Evolutionary conservation across 2,329 filamentous ascomycete species (phyloP).

Genomic region (Cladobotryum protrusum): DNA sequence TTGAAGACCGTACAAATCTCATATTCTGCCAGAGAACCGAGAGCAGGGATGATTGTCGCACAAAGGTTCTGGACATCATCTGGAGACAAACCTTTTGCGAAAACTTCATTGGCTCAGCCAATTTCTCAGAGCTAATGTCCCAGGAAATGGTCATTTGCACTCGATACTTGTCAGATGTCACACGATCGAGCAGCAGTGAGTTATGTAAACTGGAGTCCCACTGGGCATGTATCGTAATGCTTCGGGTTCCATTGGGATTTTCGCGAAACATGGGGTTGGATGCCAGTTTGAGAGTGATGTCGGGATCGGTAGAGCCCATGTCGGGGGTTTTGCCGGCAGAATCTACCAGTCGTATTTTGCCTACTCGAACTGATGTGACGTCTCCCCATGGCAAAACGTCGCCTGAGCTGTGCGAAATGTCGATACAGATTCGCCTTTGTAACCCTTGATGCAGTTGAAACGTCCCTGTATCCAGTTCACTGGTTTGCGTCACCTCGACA

Average conservation of each 20-base stretch:
- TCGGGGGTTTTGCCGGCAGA: conserved; percentile 79
- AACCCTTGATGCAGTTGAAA: conserved; percentile 95
- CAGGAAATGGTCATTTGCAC: conserved; percentile 83
- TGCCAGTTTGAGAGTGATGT: conserved; percentile 71
- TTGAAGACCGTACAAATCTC: conserved; percentile 79
- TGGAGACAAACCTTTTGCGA: conserved; percentile 74
- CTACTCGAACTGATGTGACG: conserved; percentile 68
- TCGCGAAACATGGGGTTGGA: conserved; percentile 72
- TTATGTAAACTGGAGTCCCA: conserved; percentile 95
- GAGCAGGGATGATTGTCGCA: conserved; percentile 81
- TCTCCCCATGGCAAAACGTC: conserved; percentile 86
- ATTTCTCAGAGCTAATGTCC: conserved; percentile 76
- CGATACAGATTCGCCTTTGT: conserved; percentile 80
- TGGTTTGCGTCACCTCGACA: conserved; percentile 85
- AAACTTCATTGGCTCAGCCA: conserved; percentile 86
- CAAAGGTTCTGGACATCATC: conserved; percentile 75
- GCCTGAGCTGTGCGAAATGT: conserved; percentile 85
- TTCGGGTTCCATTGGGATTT: conserved; percentile 85
- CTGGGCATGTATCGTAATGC: conserved; percentile 79
- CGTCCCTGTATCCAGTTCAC: conserved; percentile 76
- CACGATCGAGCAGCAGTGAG: conserved; percentile 87
- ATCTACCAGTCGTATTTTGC: conserved; percentile 77
- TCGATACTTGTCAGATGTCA: conserved; percentile 85
- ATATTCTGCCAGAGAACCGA: conserved; percentile 80
- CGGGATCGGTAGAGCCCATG: conserved; percentile 62